Conservation (phyloP, 2,329 filamentous ascomycete genomes). For the Arthrobotrys megalospora region DNA sequence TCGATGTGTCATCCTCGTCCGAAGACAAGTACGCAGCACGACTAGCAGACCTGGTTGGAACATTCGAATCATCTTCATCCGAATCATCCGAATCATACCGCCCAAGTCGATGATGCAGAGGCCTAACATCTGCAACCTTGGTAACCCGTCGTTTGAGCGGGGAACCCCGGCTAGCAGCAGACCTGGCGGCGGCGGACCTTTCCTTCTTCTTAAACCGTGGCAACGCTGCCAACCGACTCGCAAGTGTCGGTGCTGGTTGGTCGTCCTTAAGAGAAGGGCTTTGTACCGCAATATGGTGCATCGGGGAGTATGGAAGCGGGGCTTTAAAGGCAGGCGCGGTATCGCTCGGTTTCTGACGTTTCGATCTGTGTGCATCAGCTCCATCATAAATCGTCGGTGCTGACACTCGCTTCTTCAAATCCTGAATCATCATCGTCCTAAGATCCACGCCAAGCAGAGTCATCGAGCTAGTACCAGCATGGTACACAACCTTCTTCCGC, state of each 20-base stretch:
- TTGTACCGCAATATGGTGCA: constrained; percentile 76
- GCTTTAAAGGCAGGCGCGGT: constrained; percentile 75
- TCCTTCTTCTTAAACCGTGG: constrained; percentile 79
- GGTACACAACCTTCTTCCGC: constrained; percentile 90
- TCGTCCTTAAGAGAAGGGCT: constrained; percentile 76
- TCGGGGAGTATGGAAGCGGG: constrained; percentile 72
- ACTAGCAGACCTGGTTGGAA: constrained; percentile 55
- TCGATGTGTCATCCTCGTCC: constrained; percentile 46
- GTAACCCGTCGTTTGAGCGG: constrained; percentile 71
- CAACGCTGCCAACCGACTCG: constrained; percentile 76
- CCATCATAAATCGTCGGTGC: constrained; percentile 84
- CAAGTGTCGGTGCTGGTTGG: constrained; percentile 69
- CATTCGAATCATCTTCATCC: constrained; percentile 74
- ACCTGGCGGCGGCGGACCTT: constrained; percentile 76
- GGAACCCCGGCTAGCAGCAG: constrained; percentile 69
- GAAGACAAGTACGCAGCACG: constrained; percentile 53
- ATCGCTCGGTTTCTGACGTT: constrained; percentile 83
- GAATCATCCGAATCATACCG: constrained; percentile 78
- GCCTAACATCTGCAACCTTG: constrained; percentile 77
- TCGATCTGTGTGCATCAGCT: constrained; percentile 85
- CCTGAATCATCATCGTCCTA: constrained; percentile 86
- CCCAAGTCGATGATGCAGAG: constrained; percentile 84
- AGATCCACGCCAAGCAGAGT: constrained; percentile 85
- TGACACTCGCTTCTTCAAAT: constrained; percentile 89
- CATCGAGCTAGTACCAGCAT: constrained; percentile 88